Base-by-base conservation (phyloP, 2,329 filamentous ascomycete species). In the Aspergillus texensis region DNA sequence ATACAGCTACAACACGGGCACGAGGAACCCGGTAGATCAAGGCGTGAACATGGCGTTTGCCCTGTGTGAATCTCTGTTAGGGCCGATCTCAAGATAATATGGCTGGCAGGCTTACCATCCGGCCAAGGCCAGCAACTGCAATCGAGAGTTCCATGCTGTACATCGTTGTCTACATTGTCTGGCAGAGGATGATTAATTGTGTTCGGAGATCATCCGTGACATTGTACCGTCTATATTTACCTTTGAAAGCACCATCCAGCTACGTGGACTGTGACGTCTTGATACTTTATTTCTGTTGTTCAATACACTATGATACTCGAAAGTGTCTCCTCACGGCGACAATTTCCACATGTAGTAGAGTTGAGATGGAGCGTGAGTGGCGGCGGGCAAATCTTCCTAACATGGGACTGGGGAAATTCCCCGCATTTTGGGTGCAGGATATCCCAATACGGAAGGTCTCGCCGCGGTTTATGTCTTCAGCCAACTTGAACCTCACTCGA, bases 21-120 rank as follows among this genome's bases (percentile, higher is more conserved):
- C 52, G 58, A 21, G 64, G 62, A 0, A 61, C 58, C 2, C 58
- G 45, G 24, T 61, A 54, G 11, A 66, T 8, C 32, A 66, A 50
- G 1, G 58, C 62, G 30, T 60, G 64, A 10, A 60, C 62, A 43
- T 66, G 64, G 36, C 64, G 64, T 50, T 66, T 62, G 26, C 64
- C 60, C 57, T 54, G 32, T 6, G 10, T 21, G n/a, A n/a, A 19
- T 24, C 45, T 26, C 28, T 21, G n/a, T 53, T 34, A 53, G 14
- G 28, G 16, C 28, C 26, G n/a, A 53, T 32, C 28, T 6, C 21
- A 19, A 53, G n/a, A 6, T 34, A 34, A 5, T 11, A 34, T 32
- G 16, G 14, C 12, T 21, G 3, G 30, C 26, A 34, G 9, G 5
- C 50, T 54, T 36, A 34, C 32, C 30, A 54, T 36, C 1, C 30